These are phyloP conservation scores for Candida glaebosa DNA, from an alignment of 805 yeast genomes.

Conservation along the genomic window DNA sequence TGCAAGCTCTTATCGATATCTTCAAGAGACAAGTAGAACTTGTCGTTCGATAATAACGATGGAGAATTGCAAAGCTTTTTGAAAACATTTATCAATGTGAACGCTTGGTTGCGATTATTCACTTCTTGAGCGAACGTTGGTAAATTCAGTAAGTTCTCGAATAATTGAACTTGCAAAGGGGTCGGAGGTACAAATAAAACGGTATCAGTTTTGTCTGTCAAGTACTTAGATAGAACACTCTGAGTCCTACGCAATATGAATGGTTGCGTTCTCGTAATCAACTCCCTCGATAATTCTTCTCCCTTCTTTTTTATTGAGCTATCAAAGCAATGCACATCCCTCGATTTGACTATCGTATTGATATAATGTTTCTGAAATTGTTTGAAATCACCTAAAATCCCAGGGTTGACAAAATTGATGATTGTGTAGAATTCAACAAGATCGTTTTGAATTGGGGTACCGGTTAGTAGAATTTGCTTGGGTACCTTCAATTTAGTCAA, in stretches of 20 bases:
- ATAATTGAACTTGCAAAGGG: constrained; percentile 50
- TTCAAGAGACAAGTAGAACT: constrained; percentile 24
- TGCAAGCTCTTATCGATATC: neutral
- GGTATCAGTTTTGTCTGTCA: constrained; percentile 74
- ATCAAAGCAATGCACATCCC: constrained; percentile 59
- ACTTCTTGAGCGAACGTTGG: constrained; percentile 29
- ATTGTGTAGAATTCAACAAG: constrained; percentile 77
- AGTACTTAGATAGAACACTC: constrained; percentile 48
- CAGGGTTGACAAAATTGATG: constrained; percentile 82
- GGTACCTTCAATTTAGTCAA: constrained; percentile 52
- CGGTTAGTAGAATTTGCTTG: constrained; percentile 67
- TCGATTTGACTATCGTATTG: constrained; percentile 65
- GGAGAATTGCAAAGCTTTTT: constrained; percentile 87
- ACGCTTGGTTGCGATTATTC: constrained; percentile 39
- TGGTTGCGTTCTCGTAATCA: constrained; percentile 58
- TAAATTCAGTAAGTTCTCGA: constrained; percentile 46
- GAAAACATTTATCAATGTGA: constrained; percentile 68
- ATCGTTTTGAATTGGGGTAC: constrained; percentile 94
- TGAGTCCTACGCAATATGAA: constrained; percentile 76
- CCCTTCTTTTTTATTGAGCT: constrained; percentile 52
- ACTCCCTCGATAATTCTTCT: constrained; percentile 55
- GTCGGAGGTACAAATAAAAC: constrained; percentile 80
- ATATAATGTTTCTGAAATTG: constrained; percentile 60
- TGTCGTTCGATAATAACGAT: constrained; percentile 51
- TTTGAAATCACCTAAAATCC: constrained; percentile 62